phyloP scores from a whole-genome alignment of 305 asterid genomes.

The Fraxinus ornus region DNA sequence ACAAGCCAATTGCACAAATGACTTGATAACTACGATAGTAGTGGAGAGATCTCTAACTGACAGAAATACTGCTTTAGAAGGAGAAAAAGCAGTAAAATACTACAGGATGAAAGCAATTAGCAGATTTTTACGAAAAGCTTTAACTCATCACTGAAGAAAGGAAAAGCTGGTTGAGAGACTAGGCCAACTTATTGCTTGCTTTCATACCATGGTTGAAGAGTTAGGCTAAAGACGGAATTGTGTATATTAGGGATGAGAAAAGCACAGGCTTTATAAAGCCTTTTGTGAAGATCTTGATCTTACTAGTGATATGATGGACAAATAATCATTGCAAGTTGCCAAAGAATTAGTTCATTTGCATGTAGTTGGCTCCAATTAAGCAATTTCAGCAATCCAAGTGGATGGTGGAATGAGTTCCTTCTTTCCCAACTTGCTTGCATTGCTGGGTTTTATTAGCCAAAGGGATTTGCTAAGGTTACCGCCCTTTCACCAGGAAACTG shows the following conservation, averaged over 20 bases:
- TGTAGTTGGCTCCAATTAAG: not conserved
- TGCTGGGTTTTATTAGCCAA: not conserved
- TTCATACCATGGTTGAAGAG: not conserved
- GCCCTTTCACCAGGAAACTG: not conserved
- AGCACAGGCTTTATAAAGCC: not conserved
- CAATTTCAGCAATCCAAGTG: not conserved
- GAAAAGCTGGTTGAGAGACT: not conserved
- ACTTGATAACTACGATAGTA: not conserved
- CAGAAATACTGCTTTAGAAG: not conserved
- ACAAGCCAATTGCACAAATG: not conserved
- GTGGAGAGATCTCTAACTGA: not conserved
- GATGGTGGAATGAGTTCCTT: not conserved
- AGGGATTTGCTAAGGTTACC: not conserved
- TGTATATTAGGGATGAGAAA: not conserved
- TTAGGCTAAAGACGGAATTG: not conserved
- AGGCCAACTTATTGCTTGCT: not conserved
- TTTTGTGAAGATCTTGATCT: not conserved
- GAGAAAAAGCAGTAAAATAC: not conserved
- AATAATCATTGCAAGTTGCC: not conserved
- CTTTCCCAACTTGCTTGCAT: not conserved
- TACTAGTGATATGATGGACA: not conserved
- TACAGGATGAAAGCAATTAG: not conserved
- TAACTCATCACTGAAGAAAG: not conserved
- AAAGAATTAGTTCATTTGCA: not conserved
- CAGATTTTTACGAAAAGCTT: not conserved